phyloP scores from a whole-genome alignment of 2,329 filamentous ascomycete genomes.

The Aureobasidium zeae region DNA sequence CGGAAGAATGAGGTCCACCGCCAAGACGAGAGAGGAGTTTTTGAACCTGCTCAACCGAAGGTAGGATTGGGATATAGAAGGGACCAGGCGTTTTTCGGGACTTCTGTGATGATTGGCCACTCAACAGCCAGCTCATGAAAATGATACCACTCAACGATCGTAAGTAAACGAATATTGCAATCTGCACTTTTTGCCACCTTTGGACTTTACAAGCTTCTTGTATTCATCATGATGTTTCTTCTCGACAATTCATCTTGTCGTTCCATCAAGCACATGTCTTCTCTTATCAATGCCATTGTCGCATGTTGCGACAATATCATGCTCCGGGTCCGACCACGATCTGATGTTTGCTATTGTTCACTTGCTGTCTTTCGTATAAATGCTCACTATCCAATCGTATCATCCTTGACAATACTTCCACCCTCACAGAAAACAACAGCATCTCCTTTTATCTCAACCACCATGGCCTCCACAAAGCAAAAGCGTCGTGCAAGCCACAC shows the following conservation, averaged over 20 bases:
- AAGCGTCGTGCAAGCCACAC: conserved; percentile 2
- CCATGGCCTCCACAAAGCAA: background rate
- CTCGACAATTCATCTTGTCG: too few relatives aligned
- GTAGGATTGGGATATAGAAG: conserved; percentile 12
- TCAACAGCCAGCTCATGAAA: conserved; percentile 14
- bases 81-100: conserved; percentile 16
- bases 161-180: conserved; percentile 11
- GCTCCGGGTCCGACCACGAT: background rate
- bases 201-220: too few relatives aligned
- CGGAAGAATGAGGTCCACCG: conserved; percentile 86
- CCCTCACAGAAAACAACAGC: background rate
- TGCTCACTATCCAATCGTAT: too few relatives aligned
- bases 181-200: background rate
- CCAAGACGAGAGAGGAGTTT: conserved; percentile 94
- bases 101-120: conserved; percentile 14
- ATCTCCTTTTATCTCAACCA: too few relatives aligned
- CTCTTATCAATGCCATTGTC: background rate
- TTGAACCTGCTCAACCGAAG: conserved; percentile 53
- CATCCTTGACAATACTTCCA: background rate
- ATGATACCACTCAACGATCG: conserved; percentile 18
- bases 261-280: too few relatives aligned
- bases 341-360: background rate
- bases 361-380: background rate
- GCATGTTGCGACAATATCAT: background rate
- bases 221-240: too few relatives aligned